Percentiles rank a stretch among this genome's conserved stretches.
phyloP scores from a whole-genome alignment of 495 filamentous ascomycete species.

The Talaromyces nanjingensis region DNA sequence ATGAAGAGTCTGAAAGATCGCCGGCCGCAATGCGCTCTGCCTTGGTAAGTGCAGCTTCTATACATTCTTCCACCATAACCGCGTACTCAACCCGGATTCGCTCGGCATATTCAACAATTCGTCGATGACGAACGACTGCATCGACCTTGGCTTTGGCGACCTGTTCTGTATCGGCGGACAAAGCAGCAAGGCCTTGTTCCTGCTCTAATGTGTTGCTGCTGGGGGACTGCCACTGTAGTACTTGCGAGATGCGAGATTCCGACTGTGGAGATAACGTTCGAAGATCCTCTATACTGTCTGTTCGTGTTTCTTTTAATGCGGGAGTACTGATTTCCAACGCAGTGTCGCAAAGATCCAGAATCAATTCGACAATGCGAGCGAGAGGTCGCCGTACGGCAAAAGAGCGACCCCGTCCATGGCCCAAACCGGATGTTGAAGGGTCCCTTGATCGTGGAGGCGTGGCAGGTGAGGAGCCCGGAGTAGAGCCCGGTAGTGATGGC shows the following conservation, averaged over 20 bases:
- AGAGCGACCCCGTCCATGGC: slow-evolving; percentile 66
- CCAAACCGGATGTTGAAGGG: slow-evolving; percentile 62
- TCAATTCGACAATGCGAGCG: slow-evolving; percentile 84
- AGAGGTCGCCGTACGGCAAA: slow-evolving; percentile 88
- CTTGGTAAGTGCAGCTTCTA: slow-evolving; percentile 84
- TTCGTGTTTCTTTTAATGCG: slow-evolving; percentile 72
- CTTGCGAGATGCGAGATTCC: slow-evolving; percentile 85
- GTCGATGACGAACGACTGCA: slow-evolving; percentile 80
- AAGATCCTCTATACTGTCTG: slow-evolving; percentile 61
- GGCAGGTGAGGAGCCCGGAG: slow-evolving; percentile 62
- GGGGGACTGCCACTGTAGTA: slow-evolving; percentile 91
- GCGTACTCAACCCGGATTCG: slow-evolving; percentile 90
- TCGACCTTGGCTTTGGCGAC: slow-evolving; percentile 84
- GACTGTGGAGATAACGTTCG: slow-evolving; percentile 93
- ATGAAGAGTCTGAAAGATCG: slow-evolving; percentile 71
- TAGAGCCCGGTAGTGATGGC: slow-evolving; percentile 55
- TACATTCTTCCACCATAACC: slow-evolving; percentile 86
- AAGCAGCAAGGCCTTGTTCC: slow-evolving; percentile 80
- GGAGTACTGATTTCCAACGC: slow-evolving; percentile 91
- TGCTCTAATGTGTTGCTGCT: slow-evolving; percentile 87
- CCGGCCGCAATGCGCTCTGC: slow-evolving; percentile 82
- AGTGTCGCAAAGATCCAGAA: slow-evolving; percentile 93
- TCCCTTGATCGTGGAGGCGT: slow-evolving; percentile 71
- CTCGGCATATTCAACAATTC: slow-evolving; percentile 93
- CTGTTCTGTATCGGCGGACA: slow-evolving; percentile 82